Evolutionary conservation across 1,139 yeast species (phyloP), one percentile per base, ranked within the genome.

Genomic region (Geotrichum armillariae): DNA sequence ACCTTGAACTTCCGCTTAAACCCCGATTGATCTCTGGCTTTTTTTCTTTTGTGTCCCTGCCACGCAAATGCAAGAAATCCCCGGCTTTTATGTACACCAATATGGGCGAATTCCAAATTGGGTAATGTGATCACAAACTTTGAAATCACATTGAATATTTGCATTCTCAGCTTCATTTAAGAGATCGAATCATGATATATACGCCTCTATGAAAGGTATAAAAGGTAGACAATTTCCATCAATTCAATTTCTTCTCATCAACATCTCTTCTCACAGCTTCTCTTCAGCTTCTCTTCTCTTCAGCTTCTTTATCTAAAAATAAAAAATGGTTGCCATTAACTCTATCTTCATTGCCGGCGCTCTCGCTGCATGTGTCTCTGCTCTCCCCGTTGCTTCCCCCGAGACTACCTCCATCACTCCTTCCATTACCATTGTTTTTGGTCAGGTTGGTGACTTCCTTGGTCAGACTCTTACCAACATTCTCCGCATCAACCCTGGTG

Each of bases 311-410:
- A 7, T 25, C 7, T 7, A 25, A 25, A 25, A 25, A 25, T 11
- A 25, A 25, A 40, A 23, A 23, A 40, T 40, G 43, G 43, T 40
- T 22, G 43, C 46, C 6, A 42, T 42, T 18, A 42, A 33, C 21
- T 32, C 31, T 29, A 32, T 42, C 25, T 33, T 34, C 38, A 7
- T 34, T 42, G 33, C 38, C 27, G 27, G 32, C 23, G 46, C 38
- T 16, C 20, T 33, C 22, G 46, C 39, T 20, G 46, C 46, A 17
- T 3, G 9, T 23, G 46, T 31, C 20, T 42, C 46, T 33, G 46
- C 46, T n/a, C 38, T 33, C 33, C 39, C 46, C 20, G 25, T 20
- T 9, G 43, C 33, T 25, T 11, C 29, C 11, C 11, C 29, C 16
- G 34, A 8, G 5, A 14, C 5, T n/a, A 8, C 34, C 11, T 8